Conservation (phyloP, 768 basidiomycete genomes). For the Trametes elegans region DNA sequence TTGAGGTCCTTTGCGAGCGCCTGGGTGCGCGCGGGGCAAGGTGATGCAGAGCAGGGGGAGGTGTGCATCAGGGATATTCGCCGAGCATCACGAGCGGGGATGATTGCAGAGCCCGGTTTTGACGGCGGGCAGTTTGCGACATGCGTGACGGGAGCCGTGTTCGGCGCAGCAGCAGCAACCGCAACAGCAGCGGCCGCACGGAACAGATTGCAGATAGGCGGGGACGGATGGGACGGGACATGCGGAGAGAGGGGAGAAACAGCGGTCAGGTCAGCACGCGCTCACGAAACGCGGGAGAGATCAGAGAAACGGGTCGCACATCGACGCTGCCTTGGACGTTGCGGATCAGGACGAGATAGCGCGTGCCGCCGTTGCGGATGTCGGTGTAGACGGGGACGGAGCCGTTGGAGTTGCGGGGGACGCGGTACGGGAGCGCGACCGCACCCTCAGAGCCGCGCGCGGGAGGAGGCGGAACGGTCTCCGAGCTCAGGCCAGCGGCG, state of each 20-base stretch:
- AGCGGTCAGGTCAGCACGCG: constrained; percentile 11
- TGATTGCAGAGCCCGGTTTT: constrained; percentile 7
- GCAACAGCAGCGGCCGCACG: too few species aligned
- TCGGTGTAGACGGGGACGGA: constrained; percentile 77
- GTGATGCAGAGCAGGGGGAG: background rate
- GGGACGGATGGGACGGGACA: constrained; percentile 2
- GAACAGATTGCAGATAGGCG: background rate
- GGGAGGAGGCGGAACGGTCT: constrained; percentile 8
- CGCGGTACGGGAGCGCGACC: constrained; percentile 43
- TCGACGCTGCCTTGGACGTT: constrained; percentile 64
- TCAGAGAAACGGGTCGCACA: constrained; percentile 38
- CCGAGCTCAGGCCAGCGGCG: too few species aligned
- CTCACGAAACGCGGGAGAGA: background rate
- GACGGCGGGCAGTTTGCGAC: background rate
- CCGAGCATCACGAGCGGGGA: background rate
- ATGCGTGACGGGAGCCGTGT: background rate
- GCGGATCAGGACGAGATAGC: constrained; percentile 56
- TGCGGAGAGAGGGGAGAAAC: too few species aligned
- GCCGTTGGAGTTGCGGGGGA: constrained; percentile 65
- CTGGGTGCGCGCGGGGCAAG: constrained; percentile 34
- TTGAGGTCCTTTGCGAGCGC: constrained; percentile 57
- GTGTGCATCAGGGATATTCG: background rate
- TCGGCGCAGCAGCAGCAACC: too few species aligned
- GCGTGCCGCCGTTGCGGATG: constrained; percentile 62
- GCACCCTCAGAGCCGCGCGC: background rate